phyloP scores from a whole-genome alignment of 1,139 yeast species.

The Torulaspora globosa region DNA sequence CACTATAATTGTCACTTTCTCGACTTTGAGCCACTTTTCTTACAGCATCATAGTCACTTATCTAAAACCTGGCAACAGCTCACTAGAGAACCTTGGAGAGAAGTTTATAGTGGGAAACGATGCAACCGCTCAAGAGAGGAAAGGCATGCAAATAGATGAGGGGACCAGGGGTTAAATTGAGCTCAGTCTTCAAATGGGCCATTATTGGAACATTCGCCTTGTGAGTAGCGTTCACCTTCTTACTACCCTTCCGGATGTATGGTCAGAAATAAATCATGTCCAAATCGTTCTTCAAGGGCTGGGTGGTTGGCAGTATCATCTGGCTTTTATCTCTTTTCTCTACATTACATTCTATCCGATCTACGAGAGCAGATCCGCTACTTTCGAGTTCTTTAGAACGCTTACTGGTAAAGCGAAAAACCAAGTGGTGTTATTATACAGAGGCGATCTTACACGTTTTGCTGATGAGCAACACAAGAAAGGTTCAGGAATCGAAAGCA shows the following conservation, averaged over 20 bases:
- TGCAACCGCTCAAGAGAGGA: slow-evolving; percentile 38
- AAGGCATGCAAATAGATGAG: slow-evolving; percentile 10
- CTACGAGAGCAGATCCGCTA: slow-evolving; percentile 10
- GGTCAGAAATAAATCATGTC: slow-evolving; percentile 17
- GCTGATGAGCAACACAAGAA: neutral
- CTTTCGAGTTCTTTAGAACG: slow-evolving; percentile 10
- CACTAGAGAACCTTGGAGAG: slow-evolving; percentile 10
- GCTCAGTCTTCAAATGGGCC: slow-evolving; percentile 13
- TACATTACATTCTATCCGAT: slow-evolving; percentile 16
- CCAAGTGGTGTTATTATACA: slow-evolving; percentile 6
- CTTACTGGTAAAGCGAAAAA: slow-evolving; percentile 11
- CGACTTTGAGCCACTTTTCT: slow-evolving; percentile 38
- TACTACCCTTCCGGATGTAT: slow-evolving; percentile 15
- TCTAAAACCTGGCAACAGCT: slow-evolving; percentile 33
- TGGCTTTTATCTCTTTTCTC: slow-evolving; percentile 16
- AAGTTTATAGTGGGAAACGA: slow-evolving; percentile 31
- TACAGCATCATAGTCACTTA: slow-evolving; percentile 35
- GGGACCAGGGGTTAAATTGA: slow-evolving; percentile 10
- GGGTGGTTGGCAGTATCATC: slow-evolving; percentile 16
- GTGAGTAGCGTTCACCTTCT: slow-evolving; percentile 14
- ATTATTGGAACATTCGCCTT: slow-evolving; percentile 10
- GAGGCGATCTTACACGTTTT: neutral
- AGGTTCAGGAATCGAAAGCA: neutral
- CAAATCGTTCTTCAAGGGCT: slow-evolving; percentile 16
- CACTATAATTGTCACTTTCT: slow-evolving; percentile 41